Base-by-base conservation (phyloP, 75 land plant genomes). In the Sequoiadendron giganteum region DNA sequence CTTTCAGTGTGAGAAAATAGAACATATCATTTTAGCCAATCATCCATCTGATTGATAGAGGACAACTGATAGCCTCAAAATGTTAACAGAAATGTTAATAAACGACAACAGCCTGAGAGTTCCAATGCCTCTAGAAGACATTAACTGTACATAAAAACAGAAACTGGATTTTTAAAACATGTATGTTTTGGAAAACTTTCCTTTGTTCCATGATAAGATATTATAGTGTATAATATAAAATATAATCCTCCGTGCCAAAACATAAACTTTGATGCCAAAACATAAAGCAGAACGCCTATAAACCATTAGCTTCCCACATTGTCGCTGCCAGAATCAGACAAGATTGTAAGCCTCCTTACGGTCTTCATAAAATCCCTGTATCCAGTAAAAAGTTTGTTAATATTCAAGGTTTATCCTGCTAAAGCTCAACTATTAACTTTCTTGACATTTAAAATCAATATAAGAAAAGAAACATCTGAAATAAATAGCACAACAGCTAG, bases 301-400 rank as follows among this genome's bases (percentile, higher is more conserved):
- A 47, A 36, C 49, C 32, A 48, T 55, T 38, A 85, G 48, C 91
- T 94, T 90, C 90, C 89, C 40, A 88, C 32, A 45, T 87, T 91
- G 78, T 90, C 87, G 83, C 88, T 87, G 86, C 93, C 86, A 14
- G 94, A 85, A 75, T 90, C 87, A 40, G 86, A 85, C 54, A 88
- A 38, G 68, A 94, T 91, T 18, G 92, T 94, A 25, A 94, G 88
- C 65, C 93, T 93, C 82, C 88, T 90, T 8, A 92, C 93, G 18
- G 88, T 89, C 84, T 89, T 91, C 86, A 87, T 86, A 87, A 94
- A 94, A 45, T 89, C 94, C 87, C 95, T 94, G 93, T 55, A 58
- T 85, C 32, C 76, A 85, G 61, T 3, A 25, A 73, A 68, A 65
- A 72, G 8, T 72, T 36, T 3, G 76, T 52, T 79, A 45, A 77